Percentiles rank a stretch among this genome's conserved stretches.
These are phyloP conservation scores for Cladosporium halotolerans DNA, from an alignment of 2,329 filamentous ascomycete species.

Conservation along the genomic window DNA sequence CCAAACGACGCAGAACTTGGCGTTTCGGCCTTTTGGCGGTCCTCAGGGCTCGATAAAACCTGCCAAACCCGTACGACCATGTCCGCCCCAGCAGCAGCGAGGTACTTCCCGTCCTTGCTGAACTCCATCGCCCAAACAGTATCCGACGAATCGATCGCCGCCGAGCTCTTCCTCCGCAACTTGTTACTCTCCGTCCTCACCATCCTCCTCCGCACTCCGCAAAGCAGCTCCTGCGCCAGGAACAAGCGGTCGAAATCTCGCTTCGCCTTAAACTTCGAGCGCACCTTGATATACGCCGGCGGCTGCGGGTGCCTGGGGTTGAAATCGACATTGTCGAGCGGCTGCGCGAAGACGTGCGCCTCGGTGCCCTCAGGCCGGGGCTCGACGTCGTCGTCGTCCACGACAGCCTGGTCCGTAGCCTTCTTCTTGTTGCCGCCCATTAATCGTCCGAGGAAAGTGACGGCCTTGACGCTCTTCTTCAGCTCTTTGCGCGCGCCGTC, in stretches of 20 bases:
- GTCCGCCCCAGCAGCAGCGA: constrained; percentile 90
- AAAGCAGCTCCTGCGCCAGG: constrained; percentile 74
- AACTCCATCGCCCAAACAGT: constrained; percentile 92
- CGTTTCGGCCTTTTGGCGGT: constrained; percentile 56
- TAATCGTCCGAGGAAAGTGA: constrained; percentile 85
- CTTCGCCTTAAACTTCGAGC: constrained; percentile 70
- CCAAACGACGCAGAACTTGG: constrained; percentile 26
- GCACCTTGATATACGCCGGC: constrained; percentile 83
- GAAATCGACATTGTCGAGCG: constrained; percentile 65
- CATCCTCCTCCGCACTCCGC: constrained; percentile 16
- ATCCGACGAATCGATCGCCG: constrained; percentile 18
- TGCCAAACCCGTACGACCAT: constrained; percentile 80
- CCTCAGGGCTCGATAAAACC: constrained; percentile 75
- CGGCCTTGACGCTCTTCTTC: constrained; percentile 71
- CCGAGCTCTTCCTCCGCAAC: constrained; percentile 40
- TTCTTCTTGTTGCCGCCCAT: constrained; percentile 66
- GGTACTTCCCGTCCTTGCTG: constrained; percentile 81
- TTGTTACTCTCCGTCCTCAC: constrained; percentile 19
- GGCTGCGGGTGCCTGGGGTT: constrained; percentile 84
- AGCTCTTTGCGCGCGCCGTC: constrained; percentile 39
- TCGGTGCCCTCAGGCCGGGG: constrained; percentile 73
- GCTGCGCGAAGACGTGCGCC: constrained; percentile 73
- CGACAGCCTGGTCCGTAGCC: constrained; percentile 36
- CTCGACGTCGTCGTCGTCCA: constrained; percentile 54
- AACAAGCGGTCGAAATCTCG: constrained; percentile 84